Evolutionary conservation across 2,329 filamentous ascomycete species (phyloP).

Genomic region (Bipolaris bicolor): DNA sequence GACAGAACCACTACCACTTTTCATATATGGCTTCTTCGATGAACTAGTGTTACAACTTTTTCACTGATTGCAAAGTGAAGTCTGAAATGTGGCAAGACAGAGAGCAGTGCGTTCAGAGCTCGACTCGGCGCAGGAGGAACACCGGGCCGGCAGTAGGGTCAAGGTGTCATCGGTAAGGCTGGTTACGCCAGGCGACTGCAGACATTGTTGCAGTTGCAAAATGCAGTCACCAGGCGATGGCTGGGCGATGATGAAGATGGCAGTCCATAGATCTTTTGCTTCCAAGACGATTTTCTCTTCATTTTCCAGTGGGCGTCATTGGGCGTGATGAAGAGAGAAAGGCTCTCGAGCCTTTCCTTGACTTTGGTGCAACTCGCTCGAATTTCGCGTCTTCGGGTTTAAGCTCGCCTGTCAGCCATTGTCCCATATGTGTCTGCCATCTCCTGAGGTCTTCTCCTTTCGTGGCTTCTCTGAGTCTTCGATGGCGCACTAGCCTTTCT

Average conservation of each 20-base stretch:
- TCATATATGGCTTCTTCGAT: neutral
- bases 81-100: too few relatives aligned
- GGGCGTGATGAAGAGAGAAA: slow-evolving; percentile 10
- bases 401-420: slow-evolving; percentile 46
- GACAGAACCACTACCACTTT: neutral
- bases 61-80: too few relatives aligned
- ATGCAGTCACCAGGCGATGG: neutral
- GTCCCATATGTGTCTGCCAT: slow-evolving; percentile 50
- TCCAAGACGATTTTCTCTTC: neutral
- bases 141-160: neutral
- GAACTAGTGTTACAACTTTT: too few relatives aligned
- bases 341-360: slow-evolving; percentile 13
- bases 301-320: slow-evolving; percentile 8
- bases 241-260: neutral
- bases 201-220: neutral
- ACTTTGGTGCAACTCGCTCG: slow-evolving; percentile 6
- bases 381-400: slow-evolving; percentile 35
- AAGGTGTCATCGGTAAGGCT: neutral
- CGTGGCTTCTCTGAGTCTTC: slow-evolving; percentile 51
- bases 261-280: neutral
- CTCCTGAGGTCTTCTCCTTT: slow-evolving; percentile 40
- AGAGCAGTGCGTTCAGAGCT: too few relatives aligned
- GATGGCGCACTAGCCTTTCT: slow-evolving; percentile 55
- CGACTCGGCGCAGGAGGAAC: too few relatives aligned
- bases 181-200: too few relatives aligned